Conservation (phyloP, 805 yeast genomes). For the Candida krabiensis region DNA sequence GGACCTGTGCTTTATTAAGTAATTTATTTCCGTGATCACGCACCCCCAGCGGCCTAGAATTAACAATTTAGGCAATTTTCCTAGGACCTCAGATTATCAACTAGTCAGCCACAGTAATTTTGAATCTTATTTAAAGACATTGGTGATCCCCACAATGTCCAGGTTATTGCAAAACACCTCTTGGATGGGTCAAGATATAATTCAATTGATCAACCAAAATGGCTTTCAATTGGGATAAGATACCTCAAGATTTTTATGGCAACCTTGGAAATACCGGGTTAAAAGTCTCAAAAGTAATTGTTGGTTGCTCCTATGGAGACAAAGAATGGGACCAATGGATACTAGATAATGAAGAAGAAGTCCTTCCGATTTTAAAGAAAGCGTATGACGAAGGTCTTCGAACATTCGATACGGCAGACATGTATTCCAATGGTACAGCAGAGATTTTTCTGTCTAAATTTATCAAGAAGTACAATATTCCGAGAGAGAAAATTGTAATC, state of each 20-base stretch:
- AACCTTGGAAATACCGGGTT: conserved; percentile 46
- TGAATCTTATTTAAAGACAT: too few relatives aligned
- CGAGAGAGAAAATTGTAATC: conserved; percentile 54
- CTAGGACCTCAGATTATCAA: too few relatives aligned
- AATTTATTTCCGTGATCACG: too few relatives aligned
- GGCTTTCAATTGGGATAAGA: conserved; percentile 8
- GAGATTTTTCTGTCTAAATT: conserved; percentile 53
- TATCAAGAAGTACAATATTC: conserved; percentile 47
- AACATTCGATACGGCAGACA: conserved; percentile 51
- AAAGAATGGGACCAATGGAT: conserved; percentile 45
- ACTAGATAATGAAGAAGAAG: conserved; percentile 44
- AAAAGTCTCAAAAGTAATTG: conserved; percentile 44
- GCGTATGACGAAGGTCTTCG: conserved; percentile 45
- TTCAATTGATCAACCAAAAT: conserved; percentile 1
- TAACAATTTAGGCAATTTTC: too few relatives aligned
- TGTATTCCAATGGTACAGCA: conserved; percentile 44
- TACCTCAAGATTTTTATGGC: conserved; percentile 17
- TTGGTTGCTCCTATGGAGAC: conserved; percentile 50
- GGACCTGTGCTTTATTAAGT: too few relatives aligned
- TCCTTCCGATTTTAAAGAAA: conserved; percentile 41
- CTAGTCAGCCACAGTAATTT: too few relatives aligned
- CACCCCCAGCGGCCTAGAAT: too few relatives aligned
- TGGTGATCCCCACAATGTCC: too few relatives aligned
- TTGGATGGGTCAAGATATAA: too few relatives aligned
- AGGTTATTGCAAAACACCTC: too few relatives aligned